Percentiles rank a stretch among this genome's conserved stretches.
phyloP scores from a whole-genome alignment of 108 stramenopile species.

The Cyclotella baltica region DNA sequence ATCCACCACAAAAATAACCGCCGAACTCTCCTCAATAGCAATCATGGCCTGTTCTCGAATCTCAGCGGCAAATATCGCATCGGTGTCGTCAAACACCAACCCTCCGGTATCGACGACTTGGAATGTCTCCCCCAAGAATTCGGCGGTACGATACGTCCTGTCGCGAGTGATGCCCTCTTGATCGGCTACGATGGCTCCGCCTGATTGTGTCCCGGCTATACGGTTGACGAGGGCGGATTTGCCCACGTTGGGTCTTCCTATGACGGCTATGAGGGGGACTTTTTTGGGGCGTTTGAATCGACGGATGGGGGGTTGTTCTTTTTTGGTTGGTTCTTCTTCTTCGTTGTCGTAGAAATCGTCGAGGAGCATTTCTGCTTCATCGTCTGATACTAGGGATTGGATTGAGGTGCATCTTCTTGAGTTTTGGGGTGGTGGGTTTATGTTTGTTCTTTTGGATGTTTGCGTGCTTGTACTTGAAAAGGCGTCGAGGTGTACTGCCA shows the following conservation, averaged over 20 bases:
- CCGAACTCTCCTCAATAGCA: slow-evolving; percentile 91
- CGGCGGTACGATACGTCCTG: slow-evolving; percentile 91
- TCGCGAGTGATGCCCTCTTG: slow-evolving; percentile 96
- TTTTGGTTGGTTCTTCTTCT: slow-evolving; percentile 13
- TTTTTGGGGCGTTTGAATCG: slow-evolving; percentile 65
- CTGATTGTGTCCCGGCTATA: slow-evolving; percentile 79
- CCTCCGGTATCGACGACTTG: slow-evolving; percentile 96
- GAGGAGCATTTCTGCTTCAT: slow-evolving; percentile 36
- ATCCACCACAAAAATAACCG: slow-evolving; percentile 94
- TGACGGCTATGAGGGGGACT: slow-evolving; percentile 89
- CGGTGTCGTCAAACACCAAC: slow-evolving; percentile 94
- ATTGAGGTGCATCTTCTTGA: slow-evolving; percentile 5
- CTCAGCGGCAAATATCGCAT: slow-evolving; percentile 92
- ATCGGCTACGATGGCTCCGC: slow-evolving; percentile 96
- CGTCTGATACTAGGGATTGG: slow-evolving; percentile 36
- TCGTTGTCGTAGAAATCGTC: slow-evolving; percentile 26
- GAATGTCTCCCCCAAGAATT: slow-evolving; percentile 93
- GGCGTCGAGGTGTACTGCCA: too few species aligned
- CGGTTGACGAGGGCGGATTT: slow-evolving; percentile 96
- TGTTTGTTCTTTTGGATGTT: too few species aligned
- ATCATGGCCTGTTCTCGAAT: slow-evolving; percentile 95
- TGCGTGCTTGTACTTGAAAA: not conserved
- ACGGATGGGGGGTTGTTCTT: slow-evolving; percentile 53
- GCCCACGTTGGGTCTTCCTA: slow-evolving; percentile 99
- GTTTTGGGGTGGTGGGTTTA: too few species aligned